phyloP scores from a whole-genome alignment of 2,329 filamentous ascomycete species.

The Aspergillus sp. region DNA sequence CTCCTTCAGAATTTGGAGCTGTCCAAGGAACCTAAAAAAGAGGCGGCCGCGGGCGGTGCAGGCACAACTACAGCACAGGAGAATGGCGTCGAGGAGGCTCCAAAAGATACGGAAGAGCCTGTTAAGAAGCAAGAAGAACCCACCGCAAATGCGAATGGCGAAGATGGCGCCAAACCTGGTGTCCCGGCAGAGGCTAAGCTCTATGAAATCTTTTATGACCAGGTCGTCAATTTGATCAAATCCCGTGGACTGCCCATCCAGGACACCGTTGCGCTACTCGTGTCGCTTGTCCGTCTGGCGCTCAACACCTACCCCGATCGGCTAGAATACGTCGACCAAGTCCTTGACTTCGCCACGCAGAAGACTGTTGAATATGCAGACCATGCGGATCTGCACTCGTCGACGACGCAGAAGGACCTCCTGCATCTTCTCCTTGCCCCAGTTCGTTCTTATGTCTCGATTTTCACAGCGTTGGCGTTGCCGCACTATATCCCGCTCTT shows the following conservation, averaged over 20 bases:
- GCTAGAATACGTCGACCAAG: constrained; percentile 90
- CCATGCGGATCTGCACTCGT: constrained; percentile 88
- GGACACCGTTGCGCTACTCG: constrained; percentile 85
- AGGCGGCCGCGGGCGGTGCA: constrained; percentile 27
- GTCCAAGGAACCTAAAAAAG: constrained; percentile 46
- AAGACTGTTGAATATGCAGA: constrained; percentile 86
- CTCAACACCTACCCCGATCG: constrained; percentile 91
- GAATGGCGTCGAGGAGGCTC: constrained; percentile 28
- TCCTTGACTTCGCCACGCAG: constrained; percentile 75
- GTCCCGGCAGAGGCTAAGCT: constrained; percentile 63
- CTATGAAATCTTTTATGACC: constrained; percentile 95
- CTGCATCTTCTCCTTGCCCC: constrained; percentile 84
- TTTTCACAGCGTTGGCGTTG: constrained; percentile 91
- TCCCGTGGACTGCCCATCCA: constrained; percentile 85
- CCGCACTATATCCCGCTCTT: constrained; percentile 86
- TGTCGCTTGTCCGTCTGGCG: constrained; percentile 87
- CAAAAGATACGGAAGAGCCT: constrained; percentile 16
- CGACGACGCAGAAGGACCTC: constrained; percentile 77
- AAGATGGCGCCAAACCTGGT: constrained; percentile 27
- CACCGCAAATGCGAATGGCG: constrained; percentile 24
- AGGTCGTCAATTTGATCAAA: constrained; percentile 88
- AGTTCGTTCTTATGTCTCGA: constrained; percentile 77
- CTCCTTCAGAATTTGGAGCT: constrained; percentile 71
- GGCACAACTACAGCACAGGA: constrained; percentile 23
- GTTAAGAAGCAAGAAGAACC: constrained; percentile 17